A percentile compares a stretch with the other conserved stretches of the same genome.
These are phyloP conservation scores for Nothophoma quercina DNA, from an alignment of 2,329 filamentous ascomycete genomes.

Conservation along the genomic window DNA sequence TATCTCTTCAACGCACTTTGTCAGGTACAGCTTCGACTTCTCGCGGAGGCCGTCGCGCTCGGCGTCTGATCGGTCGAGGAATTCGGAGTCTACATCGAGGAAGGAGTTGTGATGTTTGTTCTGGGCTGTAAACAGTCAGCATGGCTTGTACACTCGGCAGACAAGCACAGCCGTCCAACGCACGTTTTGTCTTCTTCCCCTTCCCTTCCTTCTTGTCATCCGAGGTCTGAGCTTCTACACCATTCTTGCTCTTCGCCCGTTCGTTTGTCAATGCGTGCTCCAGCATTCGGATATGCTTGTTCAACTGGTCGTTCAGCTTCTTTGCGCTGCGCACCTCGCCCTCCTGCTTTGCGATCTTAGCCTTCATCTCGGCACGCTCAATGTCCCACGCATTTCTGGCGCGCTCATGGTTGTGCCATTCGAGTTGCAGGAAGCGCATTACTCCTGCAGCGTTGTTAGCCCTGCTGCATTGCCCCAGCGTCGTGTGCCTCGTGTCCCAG, in stretches of 20 bases:
- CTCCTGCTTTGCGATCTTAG: constrained; percentile 91
- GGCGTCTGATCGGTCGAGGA: constrained; percentile 54
- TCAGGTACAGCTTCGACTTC: constrained; percentile 68
- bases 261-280: constrained; percentile 89
- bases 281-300: constrained; percentile 88
- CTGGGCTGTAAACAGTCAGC: constrained; percentile 51
- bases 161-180: constrained; percentile 27
- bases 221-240: constrained; percentile 59
- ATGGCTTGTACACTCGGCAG: constrained; percentile 2
- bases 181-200: constrained; percentile 44
- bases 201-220: constrained; percentile 49
- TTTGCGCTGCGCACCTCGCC: constrained; percentile 87
- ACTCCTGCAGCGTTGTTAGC: constrained; percentile 68
- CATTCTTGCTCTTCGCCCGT: constrained; percentile 70
- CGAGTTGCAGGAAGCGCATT: constrained; percentile 98
- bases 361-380: constrained; percentile 98
- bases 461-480: constrained; percentile 6
- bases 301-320: constrained; percentile 85
- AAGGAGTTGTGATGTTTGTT: constrained; percentile 59
- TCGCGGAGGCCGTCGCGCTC: constrained; percentile 67
- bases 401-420: constrained; percentile 98
- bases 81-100: constrained; percentile 57
- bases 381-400: constrained; percentile 99
- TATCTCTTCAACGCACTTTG: constrained; percentile 72
- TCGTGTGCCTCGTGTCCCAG: constrained; percentile 12